These are phyloP conservation scores for Solanum sejunctum DNA, from an alignment of 257 asterid species.

Conservation along the genomic window DNA sequence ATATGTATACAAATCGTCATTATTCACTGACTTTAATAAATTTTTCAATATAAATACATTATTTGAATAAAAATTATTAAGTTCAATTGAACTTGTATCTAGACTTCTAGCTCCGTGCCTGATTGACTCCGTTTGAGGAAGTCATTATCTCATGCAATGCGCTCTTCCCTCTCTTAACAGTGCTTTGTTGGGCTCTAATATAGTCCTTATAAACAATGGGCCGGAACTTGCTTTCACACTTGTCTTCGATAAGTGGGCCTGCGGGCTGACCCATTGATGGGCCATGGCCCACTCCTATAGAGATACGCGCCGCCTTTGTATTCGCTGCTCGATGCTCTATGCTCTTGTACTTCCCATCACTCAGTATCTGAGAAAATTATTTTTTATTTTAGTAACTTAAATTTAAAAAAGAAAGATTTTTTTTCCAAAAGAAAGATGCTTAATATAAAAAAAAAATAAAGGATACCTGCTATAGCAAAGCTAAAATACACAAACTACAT, in stretches of 20 bases:
- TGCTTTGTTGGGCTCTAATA: background rate
- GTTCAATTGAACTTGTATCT: background rate
- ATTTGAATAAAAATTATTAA: too few relatives aligned
- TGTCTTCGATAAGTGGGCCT: background rate
- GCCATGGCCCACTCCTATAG: slow-evolving; percentile 32
- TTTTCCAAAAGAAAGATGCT: background rate
- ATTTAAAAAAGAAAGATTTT: background rate
- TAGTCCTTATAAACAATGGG: background rate
- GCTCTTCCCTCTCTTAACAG: background rate
- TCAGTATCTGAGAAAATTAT: slow-evolving; percentile 18
- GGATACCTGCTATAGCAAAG: background rate
- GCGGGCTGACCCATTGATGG: background rate
- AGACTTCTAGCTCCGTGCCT: background rate
- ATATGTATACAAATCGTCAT: background rate
- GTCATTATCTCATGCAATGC: background rate
- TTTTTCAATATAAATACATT: too few relatives aligned
- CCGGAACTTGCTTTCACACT: background rate
- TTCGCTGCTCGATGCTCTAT: slow-evolving; percentile 46
- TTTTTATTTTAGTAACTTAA: background rate
- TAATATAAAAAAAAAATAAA: background rate
- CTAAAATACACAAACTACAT: background rate
- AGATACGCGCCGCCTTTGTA: slow-evolving; percentile 22
- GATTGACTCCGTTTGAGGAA: background rate
- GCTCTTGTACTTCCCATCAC: slow-evolving; percentile 55
- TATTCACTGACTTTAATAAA: too few relatives aligned